phyloP scores from a whole-genome alignment of 768 basidiomycete species.

The Leccinellum albellum region DNA sequence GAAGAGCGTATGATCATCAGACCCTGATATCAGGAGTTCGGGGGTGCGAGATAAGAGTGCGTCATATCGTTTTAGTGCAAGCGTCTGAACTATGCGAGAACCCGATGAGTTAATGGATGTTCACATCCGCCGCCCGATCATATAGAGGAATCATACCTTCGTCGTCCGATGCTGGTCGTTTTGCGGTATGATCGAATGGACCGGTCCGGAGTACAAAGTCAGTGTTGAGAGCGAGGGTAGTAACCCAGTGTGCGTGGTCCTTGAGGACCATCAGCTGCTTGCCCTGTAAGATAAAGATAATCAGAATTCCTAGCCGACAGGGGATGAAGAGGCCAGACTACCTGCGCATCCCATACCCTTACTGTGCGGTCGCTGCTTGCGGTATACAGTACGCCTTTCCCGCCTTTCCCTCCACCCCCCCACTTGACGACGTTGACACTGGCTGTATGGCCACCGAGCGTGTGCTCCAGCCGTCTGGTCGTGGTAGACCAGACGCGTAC shows the following conservation, averaged over 20 bases:
- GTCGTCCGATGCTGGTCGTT: conserved; percentile 72
- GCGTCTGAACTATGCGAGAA: conserved; percentile 54
- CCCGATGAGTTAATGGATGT: neutral
- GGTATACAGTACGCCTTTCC: conserved; percentile 81
- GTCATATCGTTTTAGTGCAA: conserved; percentile 78
- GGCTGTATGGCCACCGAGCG: conserved; percentile 90
- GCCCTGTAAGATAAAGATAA: conserved; percentile 48
- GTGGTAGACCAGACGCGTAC: conserved; percentile 90
- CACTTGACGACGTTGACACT: conserved; percentile 94
- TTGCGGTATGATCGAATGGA: conserved; percentile 86
- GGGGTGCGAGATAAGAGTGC: conserved; percentile 57
- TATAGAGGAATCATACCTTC: conserved; percentile 54
- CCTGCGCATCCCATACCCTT: conserved; percentile 87
- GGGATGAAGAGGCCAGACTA: conserved; percentile 40
- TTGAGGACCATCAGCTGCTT: conserved; percentile 79
- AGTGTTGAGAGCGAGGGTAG: conserved; percentile 90
- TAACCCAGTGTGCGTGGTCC: conserved; percentile 99
- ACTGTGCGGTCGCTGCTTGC: conserved; percentile 94
- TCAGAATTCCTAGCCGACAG: conserved; percentile 1
- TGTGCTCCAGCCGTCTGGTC: conserved; percentile 70
- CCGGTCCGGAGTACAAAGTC: conserved; percentile 94
- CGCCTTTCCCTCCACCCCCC: conserved; percentile 77
- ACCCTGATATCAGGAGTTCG: conserved; percentile 91
- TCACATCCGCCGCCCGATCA: neutral
- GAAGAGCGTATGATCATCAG: conserved; percentile 97